Conservation (phyloP, 805 yeast species). For the Candida namnaoensis region DNA sequence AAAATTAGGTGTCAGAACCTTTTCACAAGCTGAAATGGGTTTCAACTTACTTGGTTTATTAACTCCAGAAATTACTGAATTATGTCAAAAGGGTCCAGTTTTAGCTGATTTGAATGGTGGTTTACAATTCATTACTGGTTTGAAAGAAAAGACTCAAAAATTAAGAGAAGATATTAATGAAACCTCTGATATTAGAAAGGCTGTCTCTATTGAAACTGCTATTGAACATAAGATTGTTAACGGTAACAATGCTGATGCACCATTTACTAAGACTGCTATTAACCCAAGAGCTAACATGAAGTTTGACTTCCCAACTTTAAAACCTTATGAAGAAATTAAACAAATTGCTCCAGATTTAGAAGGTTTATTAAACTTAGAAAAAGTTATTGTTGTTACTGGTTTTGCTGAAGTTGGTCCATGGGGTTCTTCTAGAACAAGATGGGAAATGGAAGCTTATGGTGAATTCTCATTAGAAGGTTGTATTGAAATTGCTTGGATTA, state of each 20-base stretch:
- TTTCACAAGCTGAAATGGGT: conserved; percentile 99
- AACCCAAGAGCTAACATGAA: conserved; percentile 94
- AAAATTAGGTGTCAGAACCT: conserved; percentile 91
- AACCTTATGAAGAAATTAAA: conserved; percentile 67
- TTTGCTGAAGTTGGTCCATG: conserved; percentile 98
- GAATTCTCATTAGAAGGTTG: conserved; percentile 96
- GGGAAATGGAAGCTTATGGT: conserved; percentile 98
- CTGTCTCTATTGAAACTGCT: conserved; percentile 89
- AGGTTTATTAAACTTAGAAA: conserved; percentile 87
- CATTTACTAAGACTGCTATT: conserved; percentile 67
- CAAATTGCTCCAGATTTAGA: conserved; percentile 64
- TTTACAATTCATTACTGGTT: conserved; percentile 83
- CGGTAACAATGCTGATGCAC: conserved; percentile 84
- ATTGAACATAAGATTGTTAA: conserved; percentile 74
- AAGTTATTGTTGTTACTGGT: conserved; percentile 93
- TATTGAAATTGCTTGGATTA: conserved; percentile 99
- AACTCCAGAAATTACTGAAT: conserved; percentile 74
- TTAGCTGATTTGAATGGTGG: conserved; percentile 99
- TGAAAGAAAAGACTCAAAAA: conserved; percentile 77
- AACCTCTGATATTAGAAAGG: conserved; percentile 88
- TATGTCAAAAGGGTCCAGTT: conserved; percentile 90
- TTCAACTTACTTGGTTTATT: conserved; percentile 92
- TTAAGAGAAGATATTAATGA: conserved; percentile 70
- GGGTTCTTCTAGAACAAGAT: conserved; percentile 98
- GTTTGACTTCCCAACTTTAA: conserved; percentile 86